Evolutionary conservation across 2,329 filamentous ascomycete genomes (phyloP), one percentile per base, ranked within the genome.

Genomic region (Cryphonectria japonica): DNA sequence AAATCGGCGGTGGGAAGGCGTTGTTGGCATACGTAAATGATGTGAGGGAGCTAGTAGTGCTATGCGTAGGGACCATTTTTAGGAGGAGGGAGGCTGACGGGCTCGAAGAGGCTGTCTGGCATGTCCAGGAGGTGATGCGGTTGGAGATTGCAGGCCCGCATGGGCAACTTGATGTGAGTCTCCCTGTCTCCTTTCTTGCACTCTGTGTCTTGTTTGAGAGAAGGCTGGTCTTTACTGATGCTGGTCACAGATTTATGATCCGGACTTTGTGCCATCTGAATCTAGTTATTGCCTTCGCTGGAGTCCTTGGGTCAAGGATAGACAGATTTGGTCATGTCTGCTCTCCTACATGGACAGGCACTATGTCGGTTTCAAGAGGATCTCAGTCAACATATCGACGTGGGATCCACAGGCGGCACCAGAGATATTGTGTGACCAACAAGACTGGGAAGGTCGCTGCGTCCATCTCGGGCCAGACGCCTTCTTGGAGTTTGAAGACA

Each of bases 401-500:
- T 82, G 82, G 77, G 75, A 50, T 80, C 80, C 2, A 66, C 81
- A 22, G 72, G 78, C 0, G 82, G 54, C 43, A 54, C 85, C 1
- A 73, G 75, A 1, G 69, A 88, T 1, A 73, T 78, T 1, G 76
- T 87, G 0, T 29, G 82, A 82, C 37, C 72, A 78, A 26, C 72
- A 75, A 1, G 86, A 89, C 67, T 77, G 79, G 2, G 79, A 81
- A 50, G 84, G 85, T 0, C 82, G 86, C 22, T 89, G 88, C 73
- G 76, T 86, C 16, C 82, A 83, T 72, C 81, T 89, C 22, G 82
- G 82, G 0, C 78, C 83, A 0, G 87, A 89, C 73, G 83, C 87
- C 1, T 88, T 88, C 73, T 78, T 89, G 19, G 83, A 85, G 66
- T 89, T 87, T 82, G 87, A 89, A 74, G 82, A 87, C 63, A 80